Evolutionary conservation across 257 asterid species (phyloP).

Genomic region (Euphrasia confusa): DNA sequence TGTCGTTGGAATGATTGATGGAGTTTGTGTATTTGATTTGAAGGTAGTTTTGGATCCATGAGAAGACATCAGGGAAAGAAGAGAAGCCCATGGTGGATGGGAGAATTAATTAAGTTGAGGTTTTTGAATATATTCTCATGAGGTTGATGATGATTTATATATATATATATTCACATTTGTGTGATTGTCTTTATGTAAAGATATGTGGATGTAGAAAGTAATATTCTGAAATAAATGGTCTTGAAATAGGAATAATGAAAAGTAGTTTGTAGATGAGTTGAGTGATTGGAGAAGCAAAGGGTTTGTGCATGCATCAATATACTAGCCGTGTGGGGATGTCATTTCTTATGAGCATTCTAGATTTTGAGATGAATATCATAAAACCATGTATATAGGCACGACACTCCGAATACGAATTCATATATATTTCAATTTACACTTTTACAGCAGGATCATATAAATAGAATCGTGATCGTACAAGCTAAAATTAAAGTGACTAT

Average conservation of each 20-base stretch:
- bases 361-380: too few relatives aligned
- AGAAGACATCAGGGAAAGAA: conserved; percentile 48
- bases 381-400: too few relatives aligned
- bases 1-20: conserved; percentile 16
- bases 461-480: too few relatives aligned
- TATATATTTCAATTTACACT: too few relatives aligned
- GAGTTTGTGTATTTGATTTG: conserved; percentile 34
- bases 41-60: conserved; percentile 54
- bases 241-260: conserved; percentile 26
- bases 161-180: conserved; percentile 23
- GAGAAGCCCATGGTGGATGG: conserved; percentile 31
- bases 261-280: conserved; percentile 2
- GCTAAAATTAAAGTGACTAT: too few relatives aligned
- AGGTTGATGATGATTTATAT: conserved; percentile 9
- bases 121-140: background rate
- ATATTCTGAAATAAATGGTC: conserved; percentile 21
- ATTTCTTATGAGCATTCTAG: conserved; percentile 21
- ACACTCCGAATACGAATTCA: too few relatives aligned
- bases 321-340: conserved; percentile 35
- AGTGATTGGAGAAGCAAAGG: conserved; percentile 25
- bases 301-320: conserved; percentile 24
- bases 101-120: background rate
- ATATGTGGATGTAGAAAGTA: conserved; percentile 1
- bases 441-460: too few relatives aligned
- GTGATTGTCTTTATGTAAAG: too few relatives aligned